Evolutionary conservation across 2,329 filamentous ascomycete genomes (phyloP), one percentile per base, ranked within the genome.

Genomic region (Sporothrix inflata): DNA sequence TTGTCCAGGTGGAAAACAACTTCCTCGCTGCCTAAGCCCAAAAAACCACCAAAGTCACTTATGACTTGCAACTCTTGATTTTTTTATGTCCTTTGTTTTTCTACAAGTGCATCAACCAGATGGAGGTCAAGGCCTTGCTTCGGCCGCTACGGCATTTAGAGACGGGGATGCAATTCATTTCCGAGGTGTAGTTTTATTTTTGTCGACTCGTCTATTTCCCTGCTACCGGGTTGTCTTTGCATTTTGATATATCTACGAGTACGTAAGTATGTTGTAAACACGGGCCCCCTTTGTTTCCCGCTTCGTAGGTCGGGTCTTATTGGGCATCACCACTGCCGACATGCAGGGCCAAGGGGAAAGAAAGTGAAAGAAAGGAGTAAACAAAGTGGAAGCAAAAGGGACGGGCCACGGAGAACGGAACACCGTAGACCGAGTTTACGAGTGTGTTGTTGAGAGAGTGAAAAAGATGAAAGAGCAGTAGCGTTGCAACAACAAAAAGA

Each of bases 1-100:
- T 4, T 53, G 21, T 24, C 53, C 14, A 57, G 53, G 53, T 57
- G 53, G 53, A 57, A 34, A 57, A 57, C 27, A 57, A 57, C 53
- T 57, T 57, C 27, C 27, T 34, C 8, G 49, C n/a, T 53, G n/a
- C 49, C 49, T n/a, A 24, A 24, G 24, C 11, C n/a, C 3, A 53
- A 24, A 12, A 53, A 24, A 24, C 24, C 49, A 53, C 49, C 49
- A 24, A 34, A 34, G 27, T 24, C 21, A 38, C 27, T 57, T 57
- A n/a, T 12, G 53, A 34, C 53, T 57, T 57, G 27, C 53, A 14
- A 34, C 27, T 34, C 27, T 34, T 9, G 53, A n/a, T 34, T 34
- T 34, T 34, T 6, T 34, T 34, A 3, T 34, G 30, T 34, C 30
- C 30, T 27, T 34, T 38, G 5, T 51, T 21, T 38, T 57, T 57